phyloP scores from a whole-genome alignment of 345 rosid genomes.

The Adansonia digitata region DNA sequence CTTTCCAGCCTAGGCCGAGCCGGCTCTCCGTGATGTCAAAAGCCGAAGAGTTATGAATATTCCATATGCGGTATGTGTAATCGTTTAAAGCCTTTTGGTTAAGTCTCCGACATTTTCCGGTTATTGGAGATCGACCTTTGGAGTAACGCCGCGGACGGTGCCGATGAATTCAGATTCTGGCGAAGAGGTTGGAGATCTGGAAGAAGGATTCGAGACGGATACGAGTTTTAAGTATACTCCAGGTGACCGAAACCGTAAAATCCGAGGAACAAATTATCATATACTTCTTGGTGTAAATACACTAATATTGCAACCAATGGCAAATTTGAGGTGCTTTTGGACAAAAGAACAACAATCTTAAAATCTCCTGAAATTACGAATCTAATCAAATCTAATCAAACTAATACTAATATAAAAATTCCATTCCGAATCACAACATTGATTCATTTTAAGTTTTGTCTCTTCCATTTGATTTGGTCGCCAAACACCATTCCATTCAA shows the following conservation, averaged over 20 bases:
- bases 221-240: conserved; percentile 3
- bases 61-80: background rate
- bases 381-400: background rate
- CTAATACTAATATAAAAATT: background rate
- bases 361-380: background rate
- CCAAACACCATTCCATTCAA: conserved; percentile 1
- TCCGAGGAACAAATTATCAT: background rate
- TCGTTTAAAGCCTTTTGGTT: background rate
- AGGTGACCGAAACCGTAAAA: conserved; percentile 2
- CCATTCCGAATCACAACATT: background rate
- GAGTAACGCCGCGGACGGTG: background rate
- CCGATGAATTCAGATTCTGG: background rate
- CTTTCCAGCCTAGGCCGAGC: conserved; percentile 67
- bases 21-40: conserved; percentile 47
- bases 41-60: conserved; percentile 27
- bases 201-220: background rate
- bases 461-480: too few species aligned
- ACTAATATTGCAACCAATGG: conserved; percentile 5
- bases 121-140: background rate
- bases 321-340: conserved; percentile 12
- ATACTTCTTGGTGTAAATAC: conserved; percentile 7
- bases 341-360: background rate
- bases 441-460: background rate
- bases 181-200: conserved; percentile 3
- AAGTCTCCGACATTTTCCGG: background rate